Conservation (phyloP, 2,329 filamentous ascomycete species). For the Neopestalotiopsis rosae region DNA sequence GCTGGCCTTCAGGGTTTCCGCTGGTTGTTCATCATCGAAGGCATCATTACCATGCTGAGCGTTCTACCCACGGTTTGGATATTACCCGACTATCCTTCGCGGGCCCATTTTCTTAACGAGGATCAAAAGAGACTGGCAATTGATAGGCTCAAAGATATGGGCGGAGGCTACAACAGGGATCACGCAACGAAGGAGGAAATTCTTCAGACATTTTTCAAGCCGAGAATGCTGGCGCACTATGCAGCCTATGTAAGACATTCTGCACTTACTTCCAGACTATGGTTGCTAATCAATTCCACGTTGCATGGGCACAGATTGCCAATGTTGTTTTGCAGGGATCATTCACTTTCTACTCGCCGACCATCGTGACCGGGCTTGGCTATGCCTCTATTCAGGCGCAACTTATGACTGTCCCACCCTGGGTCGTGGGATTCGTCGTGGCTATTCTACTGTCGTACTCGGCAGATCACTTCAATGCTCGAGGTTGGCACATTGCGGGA, state of each 20-base stretch:
- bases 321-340: slow-evolving; percentile 33
- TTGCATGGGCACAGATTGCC: slow-evolving; percentile 25
- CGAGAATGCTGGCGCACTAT: slow-evolving; percentile 44
- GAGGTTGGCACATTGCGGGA: slow-evolving; percentile 31
- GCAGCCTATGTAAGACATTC: slow-evolving; percentile 30
- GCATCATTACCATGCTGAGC: slow-evolving; percentile 15
- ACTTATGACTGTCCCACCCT: slow-evolving; percentile 34
- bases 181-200: slow-evolving; percentile 41
- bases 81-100: slow-evolving; percentile 31
- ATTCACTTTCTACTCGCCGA: slow-evolving; percentile 58
- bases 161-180: slow-evolving; percentile 42
- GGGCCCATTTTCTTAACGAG: slow-evolving; percentile 29
- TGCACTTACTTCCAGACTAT: neutral
- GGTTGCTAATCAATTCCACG: neutral
- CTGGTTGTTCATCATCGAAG: slow-evolving; percentile 35
- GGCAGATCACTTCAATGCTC: slow-evolving; percentile 29
- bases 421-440: slow-evolving; percentile 33
- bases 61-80: slow-evolving; percentile 28
- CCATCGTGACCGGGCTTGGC: slow-evolving; percentile 52
- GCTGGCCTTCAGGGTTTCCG: slow-evolving; percentile 42
- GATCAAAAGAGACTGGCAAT: slow-evolving; percentile 28
- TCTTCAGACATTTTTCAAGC: slow-evolving; percentile 40
- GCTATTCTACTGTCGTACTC: slow-evolving; percentile 31
- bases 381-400: slow-evolving; percentile 34
- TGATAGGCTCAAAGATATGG: slow-evolving; percentile 30